These are phyloP conservation scores for Ganoderma lingzhi DNA, from an alignment of 1,284 basidiomycete genomes.

Conservation along the genomic window DNA sequence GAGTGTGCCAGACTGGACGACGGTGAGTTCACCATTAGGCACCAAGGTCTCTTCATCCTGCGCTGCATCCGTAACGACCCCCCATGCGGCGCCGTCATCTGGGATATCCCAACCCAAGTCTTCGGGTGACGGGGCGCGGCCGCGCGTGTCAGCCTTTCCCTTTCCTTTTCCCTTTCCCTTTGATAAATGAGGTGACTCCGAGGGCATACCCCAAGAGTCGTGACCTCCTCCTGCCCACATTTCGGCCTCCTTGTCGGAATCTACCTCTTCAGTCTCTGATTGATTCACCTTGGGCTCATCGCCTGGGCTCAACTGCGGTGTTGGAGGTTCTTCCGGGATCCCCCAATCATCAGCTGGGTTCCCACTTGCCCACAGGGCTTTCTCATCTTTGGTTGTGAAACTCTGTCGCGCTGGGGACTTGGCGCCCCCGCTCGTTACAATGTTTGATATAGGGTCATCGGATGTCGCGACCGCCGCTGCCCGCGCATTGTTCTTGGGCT, in stretches of 20 bases:
- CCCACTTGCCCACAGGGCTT: background rate
- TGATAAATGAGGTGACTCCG: background rate
- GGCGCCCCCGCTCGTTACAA: background rate
- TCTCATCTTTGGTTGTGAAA: conserved; percentile 1
- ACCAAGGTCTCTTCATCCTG: background rate
- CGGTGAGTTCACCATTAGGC: conserved; percentile 42
- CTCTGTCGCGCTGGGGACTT: conserved; percentile 7
- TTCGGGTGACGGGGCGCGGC: background rate
- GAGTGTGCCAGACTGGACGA: conserved; percentile 49
- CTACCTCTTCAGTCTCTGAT: background rate
- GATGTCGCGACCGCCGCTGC: background rate
- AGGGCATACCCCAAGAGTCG: background rate
- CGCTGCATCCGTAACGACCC: conserved; percentile 46
- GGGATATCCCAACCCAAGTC: conserved; percentile 15
- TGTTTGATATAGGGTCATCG: background rate
- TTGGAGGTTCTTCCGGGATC: background rate
- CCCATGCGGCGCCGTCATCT: conserved; percentile 47
- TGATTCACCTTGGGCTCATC: background rate
- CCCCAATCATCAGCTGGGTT: background rate
- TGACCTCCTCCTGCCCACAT: background rate
- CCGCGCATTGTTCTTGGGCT: background rate
- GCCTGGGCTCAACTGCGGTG: background rate
- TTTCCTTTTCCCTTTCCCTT: background rate
- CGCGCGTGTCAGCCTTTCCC: background rate
- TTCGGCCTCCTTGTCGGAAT: background rate